Conservation (phyloP, 805 yeast genomes). For the Teunomyces cretensis region DNA sequence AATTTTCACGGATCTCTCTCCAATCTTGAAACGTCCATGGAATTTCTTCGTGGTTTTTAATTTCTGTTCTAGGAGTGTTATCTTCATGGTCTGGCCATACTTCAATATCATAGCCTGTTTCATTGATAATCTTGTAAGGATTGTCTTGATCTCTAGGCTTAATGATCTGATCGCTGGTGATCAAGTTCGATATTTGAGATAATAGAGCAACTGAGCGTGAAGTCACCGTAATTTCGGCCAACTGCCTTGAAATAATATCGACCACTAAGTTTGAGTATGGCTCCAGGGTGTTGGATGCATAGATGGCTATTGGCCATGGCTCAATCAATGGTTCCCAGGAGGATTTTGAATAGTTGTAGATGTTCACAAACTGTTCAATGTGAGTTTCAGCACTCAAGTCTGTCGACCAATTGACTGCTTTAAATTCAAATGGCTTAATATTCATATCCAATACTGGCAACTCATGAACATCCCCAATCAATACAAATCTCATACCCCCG, state of each 20-base stretch:
- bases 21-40: conserved; percentile 97
- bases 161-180: conserved; percentile 52
- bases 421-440: conserved; percentile 64
- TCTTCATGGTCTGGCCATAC: conserved; percentile 69
- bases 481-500: conserved; percentile 76
- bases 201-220: conserved; percentile 76
- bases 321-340: conserved; percentile 95
- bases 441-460: conserved; percentile 81
- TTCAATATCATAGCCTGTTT: conserved; percentile 79
- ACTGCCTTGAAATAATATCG: conserved; percentile 71
- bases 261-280: conserved; percentile 53
- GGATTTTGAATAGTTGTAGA: conserved; percentile 85
- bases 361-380: conserved; percentile 65
- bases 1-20: conserved; percentile 77
- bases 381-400: conserved; percentile 69
- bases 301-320: conserved; percentile 78
- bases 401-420: conserved; percentile 83
- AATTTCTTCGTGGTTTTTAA: conserved; percentile 49
- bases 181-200: conserved; percentile 62
- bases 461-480: conserved; percentile 90
- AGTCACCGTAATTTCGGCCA: conserved; percentile 79
- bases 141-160: conserved; percentile 74
- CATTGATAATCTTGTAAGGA: conserved; percentile 78
- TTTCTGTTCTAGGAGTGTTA: conserved; percentile 22
- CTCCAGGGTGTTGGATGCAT: conserved; percentile 51